These are phyloP conservation scores for Bigelowiella natans DNA, from an alignment of 78 protist species.

Conservation along the genomic window DNA sequence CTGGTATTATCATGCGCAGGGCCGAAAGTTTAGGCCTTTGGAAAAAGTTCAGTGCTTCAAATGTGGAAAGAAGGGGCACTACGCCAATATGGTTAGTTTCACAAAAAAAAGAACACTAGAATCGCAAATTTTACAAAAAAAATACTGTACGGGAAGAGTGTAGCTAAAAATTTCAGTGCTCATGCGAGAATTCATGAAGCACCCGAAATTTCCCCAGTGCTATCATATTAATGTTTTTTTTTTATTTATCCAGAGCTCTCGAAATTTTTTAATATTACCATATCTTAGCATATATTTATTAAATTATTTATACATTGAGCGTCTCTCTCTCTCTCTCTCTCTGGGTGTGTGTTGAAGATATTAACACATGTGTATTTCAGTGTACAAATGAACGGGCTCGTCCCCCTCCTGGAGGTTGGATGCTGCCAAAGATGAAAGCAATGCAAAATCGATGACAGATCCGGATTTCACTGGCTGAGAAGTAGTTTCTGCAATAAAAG, in stretches of 20 bases:
- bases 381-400: neutral
- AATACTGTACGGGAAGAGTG: too few species aligned
- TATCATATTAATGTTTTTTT: too few species aligned
- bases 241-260: too few species aligned
- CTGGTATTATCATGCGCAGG: too few species aligned
- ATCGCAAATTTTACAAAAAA: too few species aligned
- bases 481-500: too few species aligned
- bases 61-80: neutral
- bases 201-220: too few species aligned
- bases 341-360: neutral
- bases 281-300: neutral
- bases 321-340: neutral
- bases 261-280: neutral
- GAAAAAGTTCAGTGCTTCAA: conserved; percentile 1
- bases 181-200: too few species aligned
- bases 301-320: neutral
- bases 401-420: neutral
- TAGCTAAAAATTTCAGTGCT: too few species aligned
- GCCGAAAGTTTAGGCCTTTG: neutral
- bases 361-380: neutral
- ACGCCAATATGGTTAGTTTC: conserved; percentile 7
- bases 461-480: too few species aligned
- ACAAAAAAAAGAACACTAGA: too few species aligned
- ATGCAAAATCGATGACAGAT: too few species aligned
- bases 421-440: neutral